Base-by-base conservation (phyloP, 2,329 filamentous ascomycete species). In the Venturiaceae sp. region DNA sequence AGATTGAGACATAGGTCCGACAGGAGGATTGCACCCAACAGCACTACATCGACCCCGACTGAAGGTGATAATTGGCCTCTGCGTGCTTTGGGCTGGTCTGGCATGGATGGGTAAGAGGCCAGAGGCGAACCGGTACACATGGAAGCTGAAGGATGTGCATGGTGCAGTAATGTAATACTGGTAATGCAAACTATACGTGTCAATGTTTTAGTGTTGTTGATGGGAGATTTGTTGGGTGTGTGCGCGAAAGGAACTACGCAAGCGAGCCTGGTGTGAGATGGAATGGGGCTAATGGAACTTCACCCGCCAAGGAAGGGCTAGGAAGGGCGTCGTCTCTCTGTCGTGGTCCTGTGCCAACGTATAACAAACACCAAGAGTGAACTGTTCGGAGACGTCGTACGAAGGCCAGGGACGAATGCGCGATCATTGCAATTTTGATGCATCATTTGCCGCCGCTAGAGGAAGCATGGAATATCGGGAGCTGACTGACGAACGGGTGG, bases 181-280 rank as follows among this genome's bases (percentile, higher is more conserved):
- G n/a, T n/a, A 44, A 47, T 47, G 41, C 41, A 47, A 47, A 47
- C 41, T 16, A 47, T 28, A 47, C 41, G 41, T 47, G 41, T 50
- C 44, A n/a, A 16, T 30, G 44, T 30, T 50, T 50, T 50, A 50
- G 44, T 30, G 23, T 16, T 50, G 44, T 50, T 26, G 23, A 47
- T 30, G 44, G 44, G 23, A 47, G 44, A 47, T 47, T 30, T 47
- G 44, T 26, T 47, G n/a, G n/a, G n/a, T n/a, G n/a, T n/a, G n/a
- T n/a, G n/a, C n/a, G n/a, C n/a, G n/a, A n/a, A n/a, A n/a, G n/a
- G n/a, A n/a, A n/a, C n/a, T n/a, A n/a, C 44, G 26, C 23, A 16
- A 9, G 19, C 21, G 23, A 16, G 30, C 13, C 13, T 47, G 28
- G 41, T 13, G 21, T 3, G 41, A 46, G 19, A 13, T 28, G 21